phyloP scores from a whole-genome alignment of 2,329 filamentous ascomycete species.

The Apiospora kogelbergensis region DNA sequence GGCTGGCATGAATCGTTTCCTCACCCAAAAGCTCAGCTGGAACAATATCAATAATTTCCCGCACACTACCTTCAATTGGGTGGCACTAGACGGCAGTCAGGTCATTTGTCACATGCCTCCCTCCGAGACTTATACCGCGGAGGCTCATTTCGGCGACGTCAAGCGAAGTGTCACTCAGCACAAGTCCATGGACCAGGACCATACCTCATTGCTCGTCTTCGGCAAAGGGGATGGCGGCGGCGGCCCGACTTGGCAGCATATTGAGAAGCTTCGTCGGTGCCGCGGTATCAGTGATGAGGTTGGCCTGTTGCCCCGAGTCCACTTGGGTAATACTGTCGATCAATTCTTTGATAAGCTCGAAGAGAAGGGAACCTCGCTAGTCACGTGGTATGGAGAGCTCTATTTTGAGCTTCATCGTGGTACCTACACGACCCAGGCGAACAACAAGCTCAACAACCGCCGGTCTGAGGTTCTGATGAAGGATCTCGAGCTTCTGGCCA shows the following conservation, averaged over 20 bases:
- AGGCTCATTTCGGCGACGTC: slow-evolving; percentile 92
- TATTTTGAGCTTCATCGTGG: slow-evolving; percentile 98
- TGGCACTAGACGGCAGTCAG: slow-evolving; percentile 90
- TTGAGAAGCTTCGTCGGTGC: slow-evolving; percentile 92
- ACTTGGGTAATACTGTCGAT: slow-evolving; percentile 87
- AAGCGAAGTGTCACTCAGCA: slow-evolving; percentile 87
- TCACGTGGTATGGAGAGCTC: slow-evolving; percentile 96
- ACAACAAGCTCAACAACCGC: slow-evolving; percentile 95
- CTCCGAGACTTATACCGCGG: slow-evolving; percentile 90
- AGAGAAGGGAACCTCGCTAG: slow-evolving; percentile 74
- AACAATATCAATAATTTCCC: slow-evolving; percentile 99
- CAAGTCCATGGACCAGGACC: slow-evolving; percentile 93
- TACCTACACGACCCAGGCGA: slow-evolving; percentile 95
- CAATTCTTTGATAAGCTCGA: slow-evolving; percentile 90
- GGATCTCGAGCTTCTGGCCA: slow-evolving; percentile 85
- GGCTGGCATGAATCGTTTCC: slow-evolving; percentile 94
- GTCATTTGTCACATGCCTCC: slow-evolving; percentile 98
- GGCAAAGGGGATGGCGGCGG: slow-evolving; percentile 96
- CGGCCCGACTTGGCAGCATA: slow-evolving; percentile 87
- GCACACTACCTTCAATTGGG: slow-evolving; percentile 99
- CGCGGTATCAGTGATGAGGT: slow-evolving; percentile 88
- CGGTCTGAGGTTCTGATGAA: slow-evolving; percentile 81
- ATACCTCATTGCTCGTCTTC: slow-evolving; percentile 87
- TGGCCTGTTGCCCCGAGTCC: slow-evolving; percentile 80
- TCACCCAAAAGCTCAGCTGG: slow-evolving; percentile 99